Percentiles rank a stretch among this genome's conserved stretches.
phyloP scores from a whole-genome alignment of 2,329 filamentous ascomycete species.

The Colletotrichum camelliae region DNA sequence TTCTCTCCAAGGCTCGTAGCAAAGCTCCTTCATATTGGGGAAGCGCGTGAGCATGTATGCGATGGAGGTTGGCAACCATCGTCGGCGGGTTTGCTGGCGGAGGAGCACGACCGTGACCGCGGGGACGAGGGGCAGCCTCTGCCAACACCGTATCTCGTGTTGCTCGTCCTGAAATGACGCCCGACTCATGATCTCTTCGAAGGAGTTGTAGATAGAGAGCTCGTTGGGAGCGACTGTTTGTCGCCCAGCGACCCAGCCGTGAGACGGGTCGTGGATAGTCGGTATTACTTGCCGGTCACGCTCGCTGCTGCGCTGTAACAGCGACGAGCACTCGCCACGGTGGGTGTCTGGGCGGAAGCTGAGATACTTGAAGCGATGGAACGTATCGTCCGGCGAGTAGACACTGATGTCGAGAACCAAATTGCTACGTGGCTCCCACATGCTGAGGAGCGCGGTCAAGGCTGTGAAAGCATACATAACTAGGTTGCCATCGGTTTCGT shows the following conservation, averaged over 20 bases:
- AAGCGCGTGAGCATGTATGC: constrained; percentile 37
- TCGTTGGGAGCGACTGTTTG: constrained; percentile 22
- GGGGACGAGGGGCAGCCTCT: constrained; percentile 35
- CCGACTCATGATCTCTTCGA: constrained; percentile 34
- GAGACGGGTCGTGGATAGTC: constrained; percentile 23
- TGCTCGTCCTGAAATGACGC: constrained; percentile 31
- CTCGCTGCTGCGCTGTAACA: not conserved
- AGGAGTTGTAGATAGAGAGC: constrained; percentile 24
- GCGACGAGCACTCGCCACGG: constrained; percentile 7
- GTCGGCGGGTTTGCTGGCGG: constrained; percentile 41
- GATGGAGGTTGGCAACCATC: constrained; percentile 36
- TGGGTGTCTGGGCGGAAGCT: constrained; percentile 26
- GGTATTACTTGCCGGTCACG: not conserved
- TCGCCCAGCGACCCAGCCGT: constrained; percentile 34
- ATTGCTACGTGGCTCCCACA: constrained; percentile 35
- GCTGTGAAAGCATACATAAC: constrained; percentile 33
- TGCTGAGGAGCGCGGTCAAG: constrained; percentile 34
- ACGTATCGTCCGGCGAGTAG: constrained; percentile 39
- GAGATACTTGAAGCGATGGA: constrained; percentile 41
- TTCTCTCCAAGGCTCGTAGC: constrained; percentile 44
- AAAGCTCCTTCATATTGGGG: constrained; percentile 39
- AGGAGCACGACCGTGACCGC: constrained; percentile 37
- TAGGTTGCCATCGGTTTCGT: constrained; percentile 27
- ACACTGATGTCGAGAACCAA: constrained; percentile 42
- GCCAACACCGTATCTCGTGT: constrained; percentile 36